These are phyloP conservation scores for Aspergillus sp. DNA, from an alignment of 2,329 filamentous ascomycete species.

Conservation along the genomic window DNA sequence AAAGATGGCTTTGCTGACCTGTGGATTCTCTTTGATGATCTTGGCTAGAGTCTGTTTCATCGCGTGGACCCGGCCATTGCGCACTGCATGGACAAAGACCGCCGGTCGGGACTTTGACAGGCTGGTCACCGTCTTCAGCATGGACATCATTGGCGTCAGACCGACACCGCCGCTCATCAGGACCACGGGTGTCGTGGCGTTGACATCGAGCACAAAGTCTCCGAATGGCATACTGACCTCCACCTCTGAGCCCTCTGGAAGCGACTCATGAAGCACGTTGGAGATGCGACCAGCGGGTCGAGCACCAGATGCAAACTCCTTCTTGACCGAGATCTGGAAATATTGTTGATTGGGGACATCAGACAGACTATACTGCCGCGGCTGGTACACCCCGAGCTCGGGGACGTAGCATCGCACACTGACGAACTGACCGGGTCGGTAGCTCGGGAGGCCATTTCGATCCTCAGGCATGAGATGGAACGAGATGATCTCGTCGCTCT, in stretches of 20 bases:
- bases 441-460: conserved; percentile 62
- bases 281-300: conserved; percentile 67
- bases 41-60: conserved; percentile 55
- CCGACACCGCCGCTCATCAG: conserved; percentile 66
- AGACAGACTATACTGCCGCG: conserved; percentile 73
- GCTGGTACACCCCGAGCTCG: conserved; percentile 63
- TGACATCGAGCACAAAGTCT: conserved; percentile 58
- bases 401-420: conserved; percentile 65
- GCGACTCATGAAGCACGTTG: conserved; percentile 68
- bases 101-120: conserved; percentile 53
- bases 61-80: conserved; percentile 51
- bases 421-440: conserved; percentile 74
- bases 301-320: conserved; percentile 58
- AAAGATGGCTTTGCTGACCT: conserved; percentile 62
- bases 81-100: conserved; percentile 64
- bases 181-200: conserved; percentile 56
- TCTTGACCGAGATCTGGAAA: conserved; percentile 74
- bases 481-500: conserved; percentile 69
- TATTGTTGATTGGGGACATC: conserved; percentile 64
- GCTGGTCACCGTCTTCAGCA: conserved; percentile 58
- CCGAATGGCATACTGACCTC: conserved; percentile 69
- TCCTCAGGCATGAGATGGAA: conserved; percentile 71
- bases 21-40: conserved; percentile 61
- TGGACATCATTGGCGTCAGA: conserved; percentile 63
- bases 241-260: conserved; percentile 64